Evolutionary conservation across 2,329 filamentous ascomycete species (phyloP).

Genomic region (Arthrobotrys conoides): DNA sequence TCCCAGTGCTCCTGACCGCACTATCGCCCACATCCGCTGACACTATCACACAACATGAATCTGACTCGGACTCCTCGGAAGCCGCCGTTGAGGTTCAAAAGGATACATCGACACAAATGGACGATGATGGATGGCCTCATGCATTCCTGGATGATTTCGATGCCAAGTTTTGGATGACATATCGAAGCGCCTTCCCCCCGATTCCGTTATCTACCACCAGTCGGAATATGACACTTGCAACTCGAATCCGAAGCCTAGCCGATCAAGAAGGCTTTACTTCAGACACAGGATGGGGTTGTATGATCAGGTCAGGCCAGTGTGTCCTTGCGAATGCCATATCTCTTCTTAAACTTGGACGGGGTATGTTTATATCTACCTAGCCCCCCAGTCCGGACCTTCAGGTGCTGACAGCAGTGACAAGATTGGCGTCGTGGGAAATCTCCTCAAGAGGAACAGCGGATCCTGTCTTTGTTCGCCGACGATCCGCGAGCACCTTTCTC

Average conservation of each 20-base stretch:
- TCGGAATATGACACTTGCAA: conserved; percentile 85
- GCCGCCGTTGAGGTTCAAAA: conserved; percentile 51
- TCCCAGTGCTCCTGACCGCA: conserved; percentile 48
- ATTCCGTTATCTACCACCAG: conserved; percentile 82
- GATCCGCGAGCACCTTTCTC: conserved; percentile 89
- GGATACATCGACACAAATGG: conserved; percentile 53
- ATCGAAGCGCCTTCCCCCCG: conserved; percentile 85
- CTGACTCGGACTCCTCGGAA: conserved; percentile 50
- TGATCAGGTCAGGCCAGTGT: conserved; percentile 97
- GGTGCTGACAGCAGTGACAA: conserved; percentile 63
- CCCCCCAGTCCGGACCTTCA: conserved; percentile 62
- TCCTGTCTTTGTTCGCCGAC: conserved; percentile 89
- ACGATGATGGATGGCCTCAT: conserved; percentile 76
- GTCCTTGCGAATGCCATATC: conserved; percentile 88
- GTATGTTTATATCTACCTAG: conserved; percentile 68
- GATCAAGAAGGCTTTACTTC: conserved; percentile 88
- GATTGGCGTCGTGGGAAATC: conserved; percentile 81
- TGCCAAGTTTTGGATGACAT: conserved; percentile 95
- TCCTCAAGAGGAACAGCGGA: conserved; percentile 75
- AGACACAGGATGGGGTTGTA: conserved; percentile 97
- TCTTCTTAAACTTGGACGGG: conserved; percentile 81
- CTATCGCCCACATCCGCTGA: conserved; percentile 37
- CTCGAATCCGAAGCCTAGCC: conserved; percentile 80
- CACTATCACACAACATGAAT: conserved; percentile 35
- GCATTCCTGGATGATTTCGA: conserved; percentile 93